Evolutionary conservation across 805 yeast species (phyloP), one percentile per base, ranked within the genome.

Genomic region (Zygotorulaspora danielsina): DNA sequence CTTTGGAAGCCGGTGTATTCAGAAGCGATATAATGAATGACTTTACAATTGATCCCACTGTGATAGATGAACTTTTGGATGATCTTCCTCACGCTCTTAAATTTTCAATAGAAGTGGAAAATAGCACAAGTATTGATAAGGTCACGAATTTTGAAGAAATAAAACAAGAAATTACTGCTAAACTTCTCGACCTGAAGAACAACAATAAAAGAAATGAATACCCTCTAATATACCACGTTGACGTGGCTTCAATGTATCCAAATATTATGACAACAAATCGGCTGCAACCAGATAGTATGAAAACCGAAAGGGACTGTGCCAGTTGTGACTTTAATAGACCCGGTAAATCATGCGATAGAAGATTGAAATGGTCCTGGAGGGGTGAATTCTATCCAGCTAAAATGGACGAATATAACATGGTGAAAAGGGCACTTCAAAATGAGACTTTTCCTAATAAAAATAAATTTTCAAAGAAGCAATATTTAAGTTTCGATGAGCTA

Each of bases 181-280:
- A 71, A 49, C 67, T 93, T 10, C 42, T 72, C n/a, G 84, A 72
- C 2, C 63, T 93, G 36, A 79, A 76, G 45, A 59, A 68, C 1
- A 71, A 72, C 26, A 89, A 90, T 1, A 70, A 70, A 25, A 70
- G 97, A 50, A 59, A 61, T 9, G 97, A 93, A 53, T 67, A 69
- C 8, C 99, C 99, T 0, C 68, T 85, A 33, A 93, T 93, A 47
- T 93, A 94, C 54, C 99, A 93, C 57, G 96, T 94, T 25, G 99
- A 93, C 69, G 99, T 93, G 36, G 97, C 99, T 1, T 93, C 98
- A 1, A 93, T 93, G 99, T 93, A 93, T 57, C 99, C 99, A 5
- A 93, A 93, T 57, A 93, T 93, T 59, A 93, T 93, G 97, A 87
- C 96, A 5, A 84, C 97, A 0, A 93, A 93, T 64, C 78, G 99